Evolutionary conservation across 768 basidiomycete genomes (phyloP), one percentile per base, ranked within the genome.

Genomic region (Lentinula guzmanii): DNA sequence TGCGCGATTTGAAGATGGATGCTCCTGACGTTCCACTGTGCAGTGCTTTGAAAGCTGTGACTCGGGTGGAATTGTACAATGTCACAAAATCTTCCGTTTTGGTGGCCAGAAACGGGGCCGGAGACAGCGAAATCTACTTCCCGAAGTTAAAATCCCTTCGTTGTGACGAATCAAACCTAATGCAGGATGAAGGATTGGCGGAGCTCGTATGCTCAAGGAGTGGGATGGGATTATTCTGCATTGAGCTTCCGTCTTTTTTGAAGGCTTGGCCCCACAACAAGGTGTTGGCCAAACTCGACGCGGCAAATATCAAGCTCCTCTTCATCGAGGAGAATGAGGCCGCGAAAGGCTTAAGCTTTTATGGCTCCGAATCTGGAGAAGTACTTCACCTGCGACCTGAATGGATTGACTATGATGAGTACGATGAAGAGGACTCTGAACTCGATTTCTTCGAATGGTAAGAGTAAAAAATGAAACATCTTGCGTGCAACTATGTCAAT

Each of bases 401-500:
- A 1, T 64, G 67, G 9, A 62, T 62, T 16, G 64, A 61, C 43
- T 65, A 67, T 21, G n/a, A 61, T 11, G 65, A 62, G 16, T 61
- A 64, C 31, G 64, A 62, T 5, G 55, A 66, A n/a, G 61, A 64
- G 10, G 52, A 59, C 46, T 64, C 51, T 68, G 66, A 18, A 72
- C 63, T 53, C 75, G 74, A 34, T 76, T 70, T 61, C 75, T 67
- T 13, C 48, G 60, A 21, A 35, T 61, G 54, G 13, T 52, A 64
- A 31, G 59, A 61, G 35, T 24, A 61, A 18, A 52, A 64, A n/a
- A 21, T 51, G 31, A 31, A 51, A 50, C 28, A 2, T 28, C 28
- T 28, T 28, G 28, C 28, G 28, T 3, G 37, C 13, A 39, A 8
- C 37, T 39, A 39, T 39, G 13, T 39, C 13, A 39, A 39, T 3